Evolutionary conservation across 352 stramenopile species (phyloP), one percentile per base, ranked within the genome.

Genomic region (Thalassiosira livingstoniorum): DNA sequence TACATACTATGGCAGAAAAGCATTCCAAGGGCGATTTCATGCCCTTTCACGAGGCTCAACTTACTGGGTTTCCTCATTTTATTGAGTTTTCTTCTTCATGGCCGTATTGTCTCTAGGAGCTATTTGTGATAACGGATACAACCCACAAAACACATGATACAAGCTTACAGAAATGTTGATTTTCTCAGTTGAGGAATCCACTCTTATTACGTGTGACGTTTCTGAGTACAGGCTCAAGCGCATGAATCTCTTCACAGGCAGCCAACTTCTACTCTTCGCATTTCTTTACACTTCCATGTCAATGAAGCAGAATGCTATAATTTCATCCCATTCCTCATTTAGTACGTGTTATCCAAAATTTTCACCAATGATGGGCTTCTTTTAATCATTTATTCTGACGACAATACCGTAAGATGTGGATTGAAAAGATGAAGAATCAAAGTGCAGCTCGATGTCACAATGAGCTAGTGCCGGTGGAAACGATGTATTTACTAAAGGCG

Each of bases 31-130:
- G 84, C 21, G 82, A 78, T 0, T 65, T 87, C 34, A 23, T 83
- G n/a, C 42, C 27, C n/a, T 74, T 90, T 1, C 84, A 88, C 45
- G 84, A 90, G 39, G 88, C 75, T 23, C 60, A 80, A 27, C 54
- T 87, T 32, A 87, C 84, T 23, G 54, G 67, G 25, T 57, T 90
- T 5, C 65, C 75, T 37, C 88, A 4, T 66, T 90, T 37, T 87
- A 86, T 25, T 80, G 85, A 74, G 80, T 88, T 10, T 90, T 90
- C 51, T 43, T 90, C 1, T 90, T 88, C 45, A 88, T 90, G 85
- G 85, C 75, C 63, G 29, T 90, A 11, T 65, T 65, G 7, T 58
- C 62, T n/a, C 39, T 90, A 15, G 31, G 31, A 13, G 39, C 21
- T 1, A 85, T 2, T 65, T 32, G 11, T 65, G 68, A 35, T 88